These are phyloP conservation scores for Syncephalastrum sp. DNA, from an alignment of 371 early-diverging fungal genomes.

Conservation along the genomic window DNA sequence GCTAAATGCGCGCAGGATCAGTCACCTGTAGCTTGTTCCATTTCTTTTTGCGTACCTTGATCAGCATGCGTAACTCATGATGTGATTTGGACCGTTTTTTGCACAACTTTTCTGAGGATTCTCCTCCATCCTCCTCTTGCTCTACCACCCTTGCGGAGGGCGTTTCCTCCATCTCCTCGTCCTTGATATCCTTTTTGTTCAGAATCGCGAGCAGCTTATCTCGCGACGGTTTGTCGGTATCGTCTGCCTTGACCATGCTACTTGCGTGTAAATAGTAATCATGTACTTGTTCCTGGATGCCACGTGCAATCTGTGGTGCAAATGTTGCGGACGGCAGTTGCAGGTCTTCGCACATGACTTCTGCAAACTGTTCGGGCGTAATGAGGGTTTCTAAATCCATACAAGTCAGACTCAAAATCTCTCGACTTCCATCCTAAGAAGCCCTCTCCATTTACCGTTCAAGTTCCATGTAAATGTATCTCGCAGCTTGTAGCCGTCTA, in stretches of 20 bases:
- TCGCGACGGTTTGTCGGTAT: neutral
- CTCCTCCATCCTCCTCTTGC: neutral
- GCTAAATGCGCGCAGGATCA: conserved; percentile 28
- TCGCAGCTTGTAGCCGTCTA: conserved; percentile 79
- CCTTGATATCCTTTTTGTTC: neutral
- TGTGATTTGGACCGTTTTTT: neutral
- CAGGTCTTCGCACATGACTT: conserved; percentile 80
- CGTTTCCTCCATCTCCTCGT: conserved; percentile 74
- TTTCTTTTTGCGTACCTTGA: conserved; percentile 46
- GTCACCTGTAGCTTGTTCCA: conserved; percentile 1
- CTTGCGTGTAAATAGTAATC: conserved; percentile 62
- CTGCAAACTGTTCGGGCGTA: conserved; percentile 80
- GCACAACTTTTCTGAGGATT: neutral
- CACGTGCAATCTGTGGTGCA: conserved; percentile 56
- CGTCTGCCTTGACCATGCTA: conserved; percentile 20
- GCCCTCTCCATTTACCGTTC: conserved; percentile 51
- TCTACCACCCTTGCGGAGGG: conserved; percentile 25
- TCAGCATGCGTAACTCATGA: conserved; percentile 47
- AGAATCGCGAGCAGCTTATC: no score
- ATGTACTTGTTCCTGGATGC: conserved; percentile 77
- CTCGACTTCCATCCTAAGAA: neutral
- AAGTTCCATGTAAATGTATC: conserved; percentile 95
- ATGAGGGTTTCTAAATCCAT: conserved; percentile 11
- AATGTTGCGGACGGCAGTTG: conserved; percentile 59
- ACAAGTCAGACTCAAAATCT: neutral